phyloP scores from a whole-genome alignment of 768 basidiomycete species.

The Rhodotorula babjevae region DNA sequence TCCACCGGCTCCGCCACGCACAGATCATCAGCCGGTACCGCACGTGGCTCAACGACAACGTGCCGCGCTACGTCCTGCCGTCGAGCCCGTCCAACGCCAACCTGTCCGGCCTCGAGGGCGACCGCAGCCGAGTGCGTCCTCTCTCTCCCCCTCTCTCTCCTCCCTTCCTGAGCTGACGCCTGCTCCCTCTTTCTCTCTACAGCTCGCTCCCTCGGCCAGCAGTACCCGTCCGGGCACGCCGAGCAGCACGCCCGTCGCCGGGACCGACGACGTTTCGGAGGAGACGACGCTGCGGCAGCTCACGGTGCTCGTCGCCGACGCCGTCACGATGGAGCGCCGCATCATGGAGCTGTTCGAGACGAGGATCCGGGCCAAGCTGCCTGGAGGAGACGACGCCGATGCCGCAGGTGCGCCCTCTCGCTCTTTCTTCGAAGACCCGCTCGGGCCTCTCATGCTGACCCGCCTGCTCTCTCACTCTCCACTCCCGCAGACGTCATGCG shows the following conservation, averaged over 20 bases:
- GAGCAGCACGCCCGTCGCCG: too few relatives aligned
- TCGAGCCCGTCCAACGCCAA: slow-evolving; percentile 21
- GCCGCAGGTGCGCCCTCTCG: background rate
- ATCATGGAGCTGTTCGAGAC: slow-evolving; percentile 27
- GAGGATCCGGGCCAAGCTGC: slow-evolving; percentile 28
- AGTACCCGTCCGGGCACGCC: slow-evolving; percentile 15
- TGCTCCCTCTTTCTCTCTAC: background rate
- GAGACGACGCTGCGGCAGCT: slow-evolving; percentile 32
- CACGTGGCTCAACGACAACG: slow-evolving; percentile 65
- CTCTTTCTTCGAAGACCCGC: too few relatives aligned
- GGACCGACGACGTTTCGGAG: slow-evolving; percentile 10
- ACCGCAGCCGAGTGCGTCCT: slow-evolving; percentile 14
- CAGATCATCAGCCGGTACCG: slow-evolving; percentile 76
- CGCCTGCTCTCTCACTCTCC: background rate
- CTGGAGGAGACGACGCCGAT: slow-evolving; percentile 9
- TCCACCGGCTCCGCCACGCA: too few relatives aligned
- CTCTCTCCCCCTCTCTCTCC: too few relatives aligned
- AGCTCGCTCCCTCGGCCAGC: slow-evolving; percentile 19
- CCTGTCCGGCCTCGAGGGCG: slow-evolving; percentile 16
- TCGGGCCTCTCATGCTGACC: too few relatives aligned
- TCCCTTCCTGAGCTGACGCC: background rate
- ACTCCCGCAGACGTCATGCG: slow-evolving; percentile 49
- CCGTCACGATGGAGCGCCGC: slow-evolving; percentile 25
- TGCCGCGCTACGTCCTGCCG: slow-evolving; percentile 47
- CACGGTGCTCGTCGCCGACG: slow-evolving; percentile 38